Evolutionary conservation across 1,284 basidiomycete species (phyloP).

Genomic region (Megacollybia platyphylla): DNA sequence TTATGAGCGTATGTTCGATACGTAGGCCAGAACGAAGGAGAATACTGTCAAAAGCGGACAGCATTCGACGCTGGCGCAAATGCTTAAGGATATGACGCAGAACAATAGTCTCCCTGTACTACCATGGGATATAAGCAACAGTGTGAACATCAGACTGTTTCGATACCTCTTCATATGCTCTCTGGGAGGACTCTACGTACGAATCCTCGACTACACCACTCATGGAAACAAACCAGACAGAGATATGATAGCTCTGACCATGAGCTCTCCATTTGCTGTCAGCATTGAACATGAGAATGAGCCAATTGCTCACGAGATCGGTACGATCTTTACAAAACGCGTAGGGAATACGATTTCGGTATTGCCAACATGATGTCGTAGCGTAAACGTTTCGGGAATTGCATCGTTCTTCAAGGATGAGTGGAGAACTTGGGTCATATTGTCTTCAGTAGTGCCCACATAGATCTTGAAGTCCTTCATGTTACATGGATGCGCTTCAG

Average conservation of each 20-base stretch:
- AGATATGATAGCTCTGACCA: conserved; percentile 59
- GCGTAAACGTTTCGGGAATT: conserved; percentile 46
- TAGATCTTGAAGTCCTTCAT: conserved; percentile 70
- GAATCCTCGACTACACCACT: conserved; percentile 40
- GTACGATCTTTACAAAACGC: conserved; percentile 59
- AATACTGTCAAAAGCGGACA: conserved; percentile 54
- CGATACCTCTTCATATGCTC: conserved; percentile 48
- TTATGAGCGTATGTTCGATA: conserved; percentile 63
- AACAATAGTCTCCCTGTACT: conserved; percentile 56
- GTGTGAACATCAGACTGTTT: conserved; percentile 1
- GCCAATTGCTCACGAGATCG: conserved; percentile 42
- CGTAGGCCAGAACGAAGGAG: conserved; percentile 41
- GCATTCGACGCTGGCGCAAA: conserved; percentile 62
- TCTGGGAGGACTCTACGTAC: conserved; percentile 39
- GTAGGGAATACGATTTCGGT: conserved; percentile 48
- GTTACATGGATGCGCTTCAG: conserved; percentile 63
- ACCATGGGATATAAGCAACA: conserved; percentile 7
- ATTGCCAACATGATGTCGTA: conserved; percentile 36
- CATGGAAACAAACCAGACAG: conserved; percentile 62
- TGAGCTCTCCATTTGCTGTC: conserved; percentile 35
- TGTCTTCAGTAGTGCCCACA: conserved; percentile 48
- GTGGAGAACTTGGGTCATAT: conserved; percentile 53
- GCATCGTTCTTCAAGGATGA: conserved; percentile 52
- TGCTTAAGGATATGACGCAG: conserved; percentile 69
- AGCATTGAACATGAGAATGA: not conserved